Base-by-base conservation (phyloP, 2,329 filamentous ascomycete genomes). In the Xylariales sp. region DNA sequence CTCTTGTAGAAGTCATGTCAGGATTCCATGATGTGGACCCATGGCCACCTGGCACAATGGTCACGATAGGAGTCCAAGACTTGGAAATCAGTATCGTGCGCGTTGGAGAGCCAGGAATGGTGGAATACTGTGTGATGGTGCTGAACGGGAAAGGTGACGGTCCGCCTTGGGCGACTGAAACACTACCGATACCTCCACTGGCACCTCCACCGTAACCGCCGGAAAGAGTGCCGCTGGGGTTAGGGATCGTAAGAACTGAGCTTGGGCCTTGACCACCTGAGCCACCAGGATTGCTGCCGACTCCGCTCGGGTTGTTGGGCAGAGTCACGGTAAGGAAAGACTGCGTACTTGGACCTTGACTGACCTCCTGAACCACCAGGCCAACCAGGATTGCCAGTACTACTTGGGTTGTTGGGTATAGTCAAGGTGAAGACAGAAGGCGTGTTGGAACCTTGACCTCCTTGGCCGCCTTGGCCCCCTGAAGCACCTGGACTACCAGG, bases 11-110 rank as follows among this genome's bases (percentile, higher is more conserved):
- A 7, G 40, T 36, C 9, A 41, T 43, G 22, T 42, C 43, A 11
- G 47, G 38, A n/a, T 43, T 48, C 20, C 49, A 47, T 27, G 44
- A 43, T 34, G 25, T 27, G 12, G 38, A 46, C 22, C 28, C 44
- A 5, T n/a, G n/a, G n/a, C n/a, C n/a, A n/a, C n/a, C n/a, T n/a
- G 49, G 47, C 22, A 42, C 27, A 31, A 39, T 18, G 15, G 25
- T 38, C 35, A 38, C 36, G 16, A 39, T 19, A 18, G 36, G 36
- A 39, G 36, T 31, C 18, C 21, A 29, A 21, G 36, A 22, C 12
- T 20, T 14, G 12, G 36, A 39, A 6, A 28, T 22, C 15, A 40
- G 20, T 11, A 40, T 22, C 10, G 38, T 40, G 4, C 16, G 12
- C 15, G 38, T 40, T 27, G n/a, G n/a, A 27, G 24, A 27, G 12